Conservation (phyloP, 1,284 basidiomycete species). For the Moesziomyces parantarcticus region DNA sequence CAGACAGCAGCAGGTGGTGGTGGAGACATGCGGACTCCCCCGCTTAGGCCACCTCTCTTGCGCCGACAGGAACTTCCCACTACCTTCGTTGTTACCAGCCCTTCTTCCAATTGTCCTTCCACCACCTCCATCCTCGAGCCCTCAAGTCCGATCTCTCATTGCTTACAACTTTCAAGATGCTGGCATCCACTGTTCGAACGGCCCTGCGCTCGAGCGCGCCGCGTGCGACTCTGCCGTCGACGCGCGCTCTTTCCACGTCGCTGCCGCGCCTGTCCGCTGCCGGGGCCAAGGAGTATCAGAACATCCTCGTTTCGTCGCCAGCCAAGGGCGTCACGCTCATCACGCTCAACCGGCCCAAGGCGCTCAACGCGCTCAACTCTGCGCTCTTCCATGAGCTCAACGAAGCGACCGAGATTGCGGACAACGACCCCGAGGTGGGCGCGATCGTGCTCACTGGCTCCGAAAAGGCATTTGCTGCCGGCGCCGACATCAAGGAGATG, state of each 20-base stretch:
- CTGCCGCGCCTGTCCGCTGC: constrained; percentile 49
- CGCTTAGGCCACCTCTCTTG: constrained; percentile 28
- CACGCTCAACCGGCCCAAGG: constrained; percentile 94
- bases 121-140: background rate
- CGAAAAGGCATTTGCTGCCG: constrained; percentile 93
- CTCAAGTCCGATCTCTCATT: background rate
- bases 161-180: constrained; percentile 16
- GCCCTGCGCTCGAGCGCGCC: constrained; percentile 37
- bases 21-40: background rate
- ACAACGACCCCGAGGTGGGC: constrained; percentile 70
- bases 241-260: constrained; percentile 50
- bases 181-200: constrained; percentile 32
- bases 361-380: constrained; percentile 77
- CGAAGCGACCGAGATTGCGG: constrained; percentile 80
- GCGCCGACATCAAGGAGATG: constrained; percentile 93
- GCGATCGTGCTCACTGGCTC: constrained; percentile 94
- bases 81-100: background rate
- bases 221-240: constrained; percentile 28
- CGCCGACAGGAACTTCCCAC: background rate
- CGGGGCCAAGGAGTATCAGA: constrained; percentile 70
- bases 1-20: too few species aligned
- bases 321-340: constrained; percentile 84
- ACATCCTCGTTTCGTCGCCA: constrained; percentile 81
- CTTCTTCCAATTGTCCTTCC: background rate
- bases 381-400: constrained; percentile 76